Evolutionary conservation across 148 eudicot genomes (phyloP), one percentile per base, ranked within the genome.

Genomic region (Cornus controversa): DNA sequence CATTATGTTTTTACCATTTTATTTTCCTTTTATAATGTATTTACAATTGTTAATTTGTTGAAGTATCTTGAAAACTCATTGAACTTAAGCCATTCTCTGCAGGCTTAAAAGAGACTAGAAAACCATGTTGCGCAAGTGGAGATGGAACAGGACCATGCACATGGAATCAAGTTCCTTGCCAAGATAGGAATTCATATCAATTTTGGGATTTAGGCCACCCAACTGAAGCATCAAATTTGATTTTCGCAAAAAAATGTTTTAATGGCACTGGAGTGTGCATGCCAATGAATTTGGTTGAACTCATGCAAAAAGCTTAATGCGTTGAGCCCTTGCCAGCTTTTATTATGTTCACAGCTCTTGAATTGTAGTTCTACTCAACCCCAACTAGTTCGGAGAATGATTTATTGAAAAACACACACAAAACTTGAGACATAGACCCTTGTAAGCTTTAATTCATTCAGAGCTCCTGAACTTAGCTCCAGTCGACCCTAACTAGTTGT

Each of bases 151-250:
- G 54, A 28, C 62, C 68, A n/a, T 76, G 79, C 63, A 13, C 53
- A 22, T 66, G 66, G n/a, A 72, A 72, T 27, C 34, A 66, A 68
- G 28, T 24, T 9, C 67, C 79, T 67, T 76, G 79, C 66, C 50
- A 76, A 31, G 28, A 34, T 68, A 76, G 79, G n/a, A 23, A 25
- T 2, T 76, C 66, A 0, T 28, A 66, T 34, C 66, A 67, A 22
- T 76, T 76, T 68, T 76, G 79, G 79, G 79, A 76, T 42, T 47
- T 8, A 6, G 73, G 54, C 6, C 79, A 68, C 54, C 73, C 79
- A 54, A 76, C 73, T 20, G 36, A 76, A 72, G 79, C 79, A 37
- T n/a, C 54, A 28, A 24, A 76, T 16, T 34, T 11, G 65, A 50
- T 8, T 15, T 50, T 76, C 23, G 79, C 79, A 2, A 40, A 62